Evolutionary conservation across 2,329 filamentous ascomycete genomes (phyloP), one percentile per base, ranked within the genome.

Genomic region (Cercospora zeina): DNA sequence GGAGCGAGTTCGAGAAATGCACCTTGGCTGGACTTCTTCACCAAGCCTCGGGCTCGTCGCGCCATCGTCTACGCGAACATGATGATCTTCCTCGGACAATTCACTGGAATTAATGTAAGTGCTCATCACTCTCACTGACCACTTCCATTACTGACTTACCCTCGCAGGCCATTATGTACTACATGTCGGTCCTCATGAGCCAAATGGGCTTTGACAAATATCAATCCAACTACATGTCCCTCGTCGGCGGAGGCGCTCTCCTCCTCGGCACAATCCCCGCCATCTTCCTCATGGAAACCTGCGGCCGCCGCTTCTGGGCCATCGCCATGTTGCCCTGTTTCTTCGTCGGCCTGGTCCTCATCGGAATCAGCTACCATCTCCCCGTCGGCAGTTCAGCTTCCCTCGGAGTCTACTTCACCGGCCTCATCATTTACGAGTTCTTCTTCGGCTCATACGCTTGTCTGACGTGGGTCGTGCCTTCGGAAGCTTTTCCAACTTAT

Each of bases 11-110:
- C 83, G 68, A 80, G 80, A 61, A 81, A 81, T 30, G 89, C 84
- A 75, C 83, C 87, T 0, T 90, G 87, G 87, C 80, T 90, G 78
- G 88, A 91, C 72, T 89, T 90, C 77, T 84, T 90, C 77, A 90
- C 87, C 16, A 83, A 86, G 42, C 85, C 86, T 6, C 84, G 88
- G 34, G 85, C 85, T n/a, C 83, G 87, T 21, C 81, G 87, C 9
- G 85, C 87, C 1, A 78, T 89, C 47, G 74, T 89, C 62, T 89
- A 88, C 69, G 86, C 86, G 69, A 89, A 88, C 69, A 82, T 86
- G 39, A 89, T 89, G 86, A 85, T 89, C 60, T 80, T 88, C 63
- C 78, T 89, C 0, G 88, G 88, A 0, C 88, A 91, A 68, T 80
- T 90, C 37, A 90, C 87, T 0, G 88, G 88, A 58, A 85, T 89